Percentiles rank a stretch among this genome's conserved stretches.
Conservation (phyloP, 2,329 filamentous ascomycete genomes). For the Claviceps africana region DNA sequence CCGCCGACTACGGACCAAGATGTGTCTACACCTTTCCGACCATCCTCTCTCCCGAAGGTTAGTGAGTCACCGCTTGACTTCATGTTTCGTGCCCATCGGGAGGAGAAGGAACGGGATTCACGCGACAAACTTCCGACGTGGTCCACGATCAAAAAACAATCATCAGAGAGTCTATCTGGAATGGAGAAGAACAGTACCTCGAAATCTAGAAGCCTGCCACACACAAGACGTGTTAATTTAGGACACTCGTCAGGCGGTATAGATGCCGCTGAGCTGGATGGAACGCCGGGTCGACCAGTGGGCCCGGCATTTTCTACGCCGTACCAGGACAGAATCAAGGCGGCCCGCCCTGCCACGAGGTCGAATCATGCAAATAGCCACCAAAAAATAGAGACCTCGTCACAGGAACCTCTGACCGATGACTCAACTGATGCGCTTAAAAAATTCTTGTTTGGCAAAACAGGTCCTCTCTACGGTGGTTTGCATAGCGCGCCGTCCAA, state of each 20-base stretch:
- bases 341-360: slow-evolving; percentile 27
- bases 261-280: slow-evolving; percentile 45
- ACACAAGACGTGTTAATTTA: slow-evolving; percentile 12
- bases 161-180: not conserved
- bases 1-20: slow-evolving; percentile 39
- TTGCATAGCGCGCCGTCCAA: not conserved
- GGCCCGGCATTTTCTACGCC: slow-evolving; percentile 57
- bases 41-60: slow-evolving; percentile 17
- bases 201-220: slow-evolving; percentile 13
- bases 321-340: slow-evolving; percentile 46
- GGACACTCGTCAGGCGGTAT: slow-evolving; percentile 13
- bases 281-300: slow-evolving; percentile 37
- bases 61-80: slow-evolving; percentile 72
- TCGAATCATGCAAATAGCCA: not conserved
- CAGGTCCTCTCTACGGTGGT: slow-evolving; percentile 8
- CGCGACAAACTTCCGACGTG: slow-evolving; percentile 24
- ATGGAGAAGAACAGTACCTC: slow-evolving; percentile 11
- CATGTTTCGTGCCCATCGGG: slow-evolving; percentile 76
- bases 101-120: slow-evolving; percentile 52
- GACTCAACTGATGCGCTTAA: slow-evolving; percentile 38
- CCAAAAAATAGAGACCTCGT: not conserved
- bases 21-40: slow-evolving; percentile 30
- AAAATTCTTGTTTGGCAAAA: slow-evolving; percentile 37
- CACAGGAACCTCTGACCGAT: slow-evolving; percentile 7
- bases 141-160: slow-evolving; percentile 11